Evolutionary conservation across 2,329 filamentous ascomycete species (phyloP), one percentile per base, ranked within the genome.

Genomic region (Graphilbum sp.): DNA sequence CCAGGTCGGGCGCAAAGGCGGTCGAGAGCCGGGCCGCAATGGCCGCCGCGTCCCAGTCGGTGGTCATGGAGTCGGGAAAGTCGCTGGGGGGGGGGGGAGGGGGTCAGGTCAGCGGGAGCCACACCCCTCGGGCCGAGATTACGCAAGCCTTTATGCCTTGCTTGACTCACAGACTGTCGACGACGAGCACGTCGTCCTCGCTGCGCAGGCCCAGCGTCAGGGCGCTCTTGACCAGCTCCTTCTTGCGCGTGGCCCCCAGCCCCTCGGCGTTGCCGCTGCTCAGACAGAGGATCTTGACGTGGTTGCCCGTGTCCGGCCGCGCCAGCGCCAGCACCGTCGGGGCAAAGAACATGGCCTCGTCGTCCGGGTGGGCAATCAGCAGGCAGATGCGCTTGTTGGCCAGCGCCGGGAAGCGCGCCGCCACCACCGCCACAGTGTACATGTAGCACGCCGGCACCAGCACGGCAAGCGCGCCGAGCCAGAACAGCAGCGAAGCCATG

Each of bases 291-390:
- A 98, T 93, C 61, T 92, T 90, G 52, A 98, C 70, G 54, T 92
- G 85, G 59, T 98, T 96, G 4, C 83, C 81, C 17, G 79, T 67
- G 42, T 77, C 73, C 4, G 85, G 84, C 13, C 72, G 67, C 16
- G 86, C 88, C 41, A 98, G 70, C n/a, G 82, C 76, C 49, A 92
- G 68, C 13, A 96, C 67, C 1, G 85, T 82, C 0, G 90, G 90
- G 45, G 86, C 76, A 60, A 98, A 98, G 67, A 98, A 98, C 90
- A 98, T 98, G 57, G 88, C 90, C 64, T 98, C 90, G 52, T 98
- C 90, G 59, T 98, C 90, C 0, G 90, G 90, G 61, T 98, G 90
- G 18, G 90, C 90, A 52, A 98, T 96, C 39, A 98, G 67, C 38
- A 98, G 71, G 54, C 83, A 81, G 53, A 98, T 85, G 52, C 83